Base-by-base conservation (phyloP, 2,329 filamentous ascomycete genomes). In the Colletotrichum higginsianum region DNA sequence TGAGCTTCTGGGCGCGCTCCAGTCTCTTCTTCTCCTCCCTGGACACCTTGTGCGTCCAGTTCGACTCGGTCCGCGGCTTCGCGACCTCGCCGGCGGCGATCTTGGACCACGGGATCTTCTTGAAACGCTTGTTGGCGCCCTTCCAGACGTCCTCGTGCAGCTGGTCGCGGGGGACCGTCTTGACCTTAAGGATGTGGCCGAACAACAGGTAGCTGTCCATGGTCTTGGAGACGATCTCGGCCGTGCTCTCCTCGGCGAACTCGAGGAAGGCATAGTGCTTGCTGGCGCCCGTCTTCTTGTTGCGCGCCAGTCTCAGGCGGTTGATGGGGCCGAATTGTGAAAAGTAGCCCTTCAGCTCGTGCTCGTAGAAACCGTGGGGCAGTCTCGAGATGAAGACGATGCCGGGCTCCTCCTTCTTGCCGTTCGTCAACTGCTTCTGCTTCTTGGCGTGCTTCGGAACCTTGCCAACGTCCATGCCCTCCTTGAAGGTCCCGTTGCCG, bases 141-240 rank as follows among this genome's bases (percentile, higher is more conserved):
- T 96, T 95, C 90, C 95, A 98, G 64, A 98, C 85, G 73, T 94
- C 88, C 30, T 91, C 88, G 80, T 97, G 94, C 53, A 98, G 86
- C 79, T 95, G 91, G 72, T 93, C 94, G 68, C 90, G 85, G 4
- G 94, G 90, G 4, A 98, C 89, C 30, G 91, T 85, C 80, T 94
- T 93, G 83, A 95, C 96, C 83, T 97, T 96, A 76, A 99, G 87
- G 73, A 98, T 93, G 81, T 98, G 96, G 7, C 94, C 94, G 81
- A 98, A 98, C 79, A 99, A 88, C 49, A 98, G 90, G 83, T 99
- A 99, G 84, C 95, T 97, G 86, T 98, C 91, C 96, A 99, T 99
- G 26, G 96, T 98, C 84, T 95, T 94, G 61, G 94, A 92, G 40
- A 97, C 96, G 76, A 98, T 95, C 77, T 94, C 92, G 49, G 96